Percentiles rank a stretch among this genome's conserved stretches.
Conservation (phyloP, 2,329 filamentous ascomycete genomes). For the Venturia nashicola region DNA sequence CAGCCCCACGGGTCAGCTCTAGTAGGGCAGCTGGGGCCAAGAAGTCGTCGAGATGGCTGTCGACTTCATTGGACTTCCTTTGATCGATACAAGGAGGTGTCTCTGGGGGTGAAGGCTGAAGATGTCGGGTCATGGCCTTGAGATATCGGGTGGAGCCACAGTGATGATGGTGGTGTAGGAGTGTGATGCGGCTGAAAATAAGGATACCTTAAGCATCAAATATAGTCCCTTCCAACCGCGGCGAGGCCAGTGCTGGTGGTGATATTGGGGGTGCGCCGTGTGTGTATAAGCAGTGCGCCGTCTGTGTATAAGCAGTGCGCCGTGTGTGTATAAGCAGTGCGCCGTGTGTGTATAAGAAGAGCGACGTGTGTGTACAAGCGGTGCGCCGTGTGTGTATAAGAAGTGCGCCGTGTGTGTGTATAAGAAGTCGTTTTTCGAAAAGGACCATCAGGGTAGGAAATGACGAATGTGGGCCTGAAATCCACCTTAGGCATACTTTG, state of each 20-base stretch:
- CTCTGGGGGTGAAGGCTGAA: background rate
- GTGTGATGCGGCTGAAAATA: background rate
- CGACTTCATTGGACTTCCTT: background rate
- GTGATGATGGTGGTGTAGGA: background rate
- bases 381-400: too few relatives aligned
- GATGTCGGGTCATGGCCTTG: background rate
- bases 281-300: too few relatives aligned
- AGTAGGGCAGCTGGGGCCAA: constrained; percentile 4
- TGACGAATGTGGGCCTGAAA: background rate
- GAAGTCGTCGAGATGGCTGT: background rate
- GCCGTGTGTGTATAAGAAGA: too few relatives aligned
- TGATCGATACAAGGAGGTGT: background rate
- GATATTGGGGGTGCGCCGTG: background rate
- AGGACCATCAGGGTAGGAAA: background rate
- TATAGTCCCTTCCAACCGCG: background rate
- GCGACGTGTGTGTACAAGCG: too few relatives aligned
- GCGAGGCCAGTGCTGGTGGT: background rate
- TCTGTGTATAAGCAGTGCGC: too few relatives aligned
- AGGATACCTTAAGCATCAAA: background rate
- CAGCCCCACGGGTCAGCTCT: background rate
- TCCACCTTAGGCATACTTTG: too few relatives aligned
- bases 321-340: too few relatives aligned
- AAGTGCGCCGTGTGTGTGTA: too few relatives aligned
- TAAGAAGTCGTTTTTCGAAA: too few relatives aligned
- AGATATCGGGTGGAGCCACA: background rate